Evolutionary conservation across 345 rosid genomes (phyloP), one percentile per base, ranked within the genome.

Genomic region (Triadica sebifera): DNA sequence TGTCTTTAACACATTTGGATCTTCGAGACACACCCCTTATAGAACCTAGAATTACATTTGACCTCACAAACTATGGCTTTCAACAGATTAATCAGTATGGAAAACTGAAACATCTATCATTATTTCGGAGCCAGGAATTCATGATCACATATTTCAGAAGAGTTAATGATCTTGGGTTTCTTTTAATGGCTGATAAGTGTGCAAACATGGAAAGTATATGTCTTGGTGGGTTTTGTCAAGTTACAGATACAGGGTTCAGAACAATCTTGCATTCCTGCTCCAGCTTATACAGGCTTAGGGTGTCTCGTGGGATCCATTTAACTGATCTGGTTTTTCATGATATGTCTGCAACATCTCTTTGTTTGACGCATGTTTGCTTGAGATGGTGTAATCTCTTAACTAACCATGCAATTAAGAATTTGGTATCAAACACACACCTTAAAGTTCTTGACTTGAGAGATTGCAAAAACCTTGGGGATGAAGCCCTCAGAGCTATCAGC

Each of bases 301-400:
- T 94, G 24, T 90, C 87, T 73, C 89, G 85, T 77, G 98, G 97
- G 55, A 78, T 79, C n/a, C 90, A 87, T 41, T 77, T 94, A 47
- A 92, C 98, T 0, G 90, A 94, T 86, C 84, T 92, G 72, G 92
- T 94, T 62, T 92, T 94, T 81, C 98, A 90, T 75, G 98, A 94
- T 63, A 82, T 94, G 74, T 74, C 88, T 74, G 95, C 98, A 38
- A 94, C 98, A 58, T 82, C 91, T 15, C 88, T 92, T 22, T 86
- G 87, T 12, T 69, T 94, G 79, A 87, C 89, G 16, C 97, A 92
- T 51, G 97, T 87, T 73, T 85, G 93, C 83, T 76, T 94, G 84
- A 87, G 98, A 83, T 88, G 91, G 91, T 94, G 97, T 67, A 79
- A 84, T 84, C 95, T 94, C 69, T 85, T 94, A 8, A 92, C 91